Percentiles rank a stretch among this genome's conserved stretches.
Evolutionary conservation across 2,329 filamentous ascomycete genomes (phyloP).

Genomic region (Penicillium sp.): DNA sequence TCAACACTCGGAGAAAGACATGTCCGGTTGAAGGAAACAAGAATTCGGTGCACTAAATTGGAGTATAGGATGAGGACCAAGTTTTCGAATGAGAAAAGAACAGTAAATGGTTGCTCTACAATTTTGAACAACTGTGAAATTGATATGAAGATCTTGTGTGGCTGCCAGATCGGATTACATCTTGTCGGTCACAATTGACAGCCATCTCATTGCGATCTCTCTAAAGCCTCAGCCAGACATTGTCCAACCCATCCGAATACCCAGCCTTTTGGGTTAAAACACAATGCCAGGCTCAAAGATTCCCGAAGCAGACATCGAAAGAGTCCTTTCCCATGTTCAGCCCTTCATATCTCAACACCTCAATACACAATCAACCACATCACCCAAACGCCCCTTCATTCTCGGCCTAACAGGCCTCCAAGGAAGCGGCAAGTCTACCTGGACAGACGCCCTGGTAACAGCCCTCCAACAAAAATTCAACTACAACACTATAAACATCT

Average conservation of each 20-base stretch:
- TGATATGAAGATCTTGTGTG: background rate
- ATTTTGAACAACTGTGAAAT: background rate
- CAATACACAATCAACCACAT: slow-evolving; percentile 14
- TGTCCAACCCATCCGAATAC: background rate
- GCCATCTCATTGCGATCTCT: too few species aligned
- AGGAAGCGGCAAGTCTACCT: slow-evolving; percentile 29
- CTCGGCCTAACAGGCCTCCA: slow-evolving; percentile 27
- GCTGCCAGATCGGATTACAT: background rate
- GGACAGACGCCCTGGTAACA: slow-evolving; percentile 24
- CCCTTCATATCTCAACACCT: background rate
- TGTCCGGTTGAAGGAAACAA: slow-evolving; percentile 16
- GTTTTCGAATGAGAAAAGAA: background rate
- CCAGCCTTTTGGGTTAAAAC: too few species aligned
- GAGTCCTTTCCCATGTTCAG: background rate
- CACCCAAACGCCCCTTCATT: slow-evolving; percentile 17
- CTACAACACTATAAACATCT: slow-evolving; percentile 25
- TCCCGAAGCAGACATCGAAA: background rate
- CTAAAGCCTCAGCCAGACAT: background rate
- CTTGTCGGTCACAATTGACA: background rate
- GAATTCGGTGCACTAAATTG: too few species aligned
- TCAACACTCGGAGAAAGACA: slow-evolving; percentile 29
- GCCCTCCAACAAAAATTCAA: slow-evolving; percentile 12
- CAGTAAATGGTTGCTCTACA: background rate
- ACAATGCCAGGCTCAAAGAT: slow-evolving; percentile 4
- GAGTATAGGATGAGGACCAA: background rate